Evolutionary conservation across 163 green algal genomes (phyloP), one percentile per base, ranked within the genome.

Genomic region (Chlamydomonas reinhardtii): DNA sequence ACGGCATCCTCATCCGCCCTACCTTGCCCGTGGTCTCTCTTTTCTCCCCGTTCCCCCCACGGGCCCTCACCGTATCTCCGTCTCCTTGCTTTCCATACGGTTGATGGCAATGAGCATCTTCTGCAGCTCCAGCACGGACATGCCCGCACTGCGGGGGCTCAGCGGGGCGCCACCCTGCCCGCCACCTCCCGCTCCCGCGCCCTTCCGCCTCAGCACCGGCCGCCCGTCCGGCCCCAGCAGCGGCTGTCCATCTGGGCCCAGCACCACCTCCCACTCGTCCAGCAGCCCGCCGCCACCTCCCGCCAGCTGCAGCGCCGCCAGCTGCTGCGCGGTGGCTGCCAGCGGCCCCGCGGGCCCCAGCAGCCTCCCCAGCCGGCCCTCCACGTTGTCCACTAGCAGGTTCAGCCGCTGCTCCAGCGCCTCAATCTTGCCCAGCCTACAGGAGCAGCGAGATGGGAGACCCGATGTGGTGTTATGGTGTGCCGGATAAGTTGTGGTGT

Each of bases 31-130:
- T n/a, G n/a, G n/a, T n/a, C n/a, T n/a, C n/a, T n/a, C n/a, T n/a
- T n/a, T n/a, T n/a, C 29, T 11, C 43, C 6, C 6, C 43, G 43
- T 11, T 54, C 43, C 43, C 43, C 11, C 48, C 48, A 56, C 12
- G n/a, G n/a, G 48, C 48, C 48, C 76, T 71, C 70, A 89, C 84
- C 84, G 81, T 35, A 89, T 73, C 31, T 85, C 70, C 76, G 85
- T 22, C 76, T 89, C 84, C 69, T 89, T 86, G 76, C 79, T 76
- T 31, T 90, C 85, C 84, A 89, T 89, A 8, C 75, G 69, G 75
- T 86, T 74, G 27, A 89, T 32, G 17, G 69, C 27, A n/a, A 89
- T 85, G 4, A 89, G 69, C 84, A 89, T 85, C 52, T 37, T 71
- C 70, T 89, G 84, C 84, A 89, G 84, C 84, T 85, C 76, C 39